Percentiles rank a stretch among this genome's conserved stretches.
phyloP scores from a whole-genome alignment of 129 eudicot species.

The Flaveria sonorensis region DNA sequence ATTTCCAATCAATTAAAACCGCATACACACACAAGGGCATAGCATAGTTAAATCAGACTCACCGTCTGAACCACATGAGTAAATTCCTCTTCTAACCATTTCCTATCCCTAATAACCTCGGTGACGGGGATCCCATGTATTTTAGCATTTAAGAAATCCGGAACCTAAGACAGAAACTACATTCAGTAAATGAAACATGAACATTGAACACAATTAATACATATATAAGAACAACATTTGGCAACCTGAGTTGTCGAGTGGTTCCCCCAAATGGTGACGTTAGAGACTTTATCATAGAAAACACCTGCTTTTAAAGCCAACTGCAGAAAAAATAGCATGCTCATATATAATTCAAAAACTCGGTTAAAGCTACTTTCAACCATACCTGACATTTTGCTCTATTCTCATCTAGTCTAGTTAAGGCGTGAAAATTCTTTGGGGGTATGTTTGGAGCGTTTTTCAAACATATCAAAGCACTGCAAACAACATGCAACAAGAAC shows the following conservation, averaged over 20 bases:
- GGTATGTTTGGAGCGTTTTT: constrained; percentile 98
- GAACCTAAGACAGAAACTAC: constrained; percentile 56
- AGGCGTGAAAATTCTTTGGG: constrained; percentile 90
- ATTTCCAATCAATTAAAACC: neutral
- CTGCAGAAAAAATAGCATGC: constrained; percentile 41
- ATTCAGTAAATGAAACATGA: constrained; percentile 17
- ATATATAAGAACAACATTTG: neutral
- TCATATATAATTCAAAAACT: neutral
- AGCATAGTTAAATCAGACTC: constrained; percentile 20
- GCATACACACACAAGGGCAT: neutral
- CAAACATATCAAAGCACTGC: constrained; percentile 97
- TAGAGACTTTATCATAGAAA: constrained; percentile 91
- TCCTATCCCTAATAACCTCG: constrained; percentile 78
- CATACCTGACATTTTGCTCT: constrained; percentile 97
- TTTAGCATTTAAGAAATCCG: constrained; percentile 86
- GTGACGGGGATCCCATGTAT: constrained; percentile 81
- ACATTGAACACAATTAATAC: neutral
- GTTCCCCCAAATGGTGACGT: constrained; percentile 98
- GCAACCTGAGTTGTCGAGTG: constrained; percentile 97
- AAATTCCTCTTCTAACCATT: constrained; percentile 97
- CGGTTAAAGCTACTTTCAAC: neutral
- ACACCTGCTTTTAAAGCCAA: constrained; percentile 97
- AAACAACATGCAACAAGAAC: constrained; percentile 29
- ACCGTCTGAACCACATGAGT: constrained; percentile 85
- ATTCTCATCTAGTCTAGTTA: constrained; percentile 97